A percentile compares a stretch with the other conserved stretches of the same genome.
phyloP scores from a whole-genome alignment of 2,329 filamentous ascomycete species.

The Rhexocercosporidium sp. region DNA sequence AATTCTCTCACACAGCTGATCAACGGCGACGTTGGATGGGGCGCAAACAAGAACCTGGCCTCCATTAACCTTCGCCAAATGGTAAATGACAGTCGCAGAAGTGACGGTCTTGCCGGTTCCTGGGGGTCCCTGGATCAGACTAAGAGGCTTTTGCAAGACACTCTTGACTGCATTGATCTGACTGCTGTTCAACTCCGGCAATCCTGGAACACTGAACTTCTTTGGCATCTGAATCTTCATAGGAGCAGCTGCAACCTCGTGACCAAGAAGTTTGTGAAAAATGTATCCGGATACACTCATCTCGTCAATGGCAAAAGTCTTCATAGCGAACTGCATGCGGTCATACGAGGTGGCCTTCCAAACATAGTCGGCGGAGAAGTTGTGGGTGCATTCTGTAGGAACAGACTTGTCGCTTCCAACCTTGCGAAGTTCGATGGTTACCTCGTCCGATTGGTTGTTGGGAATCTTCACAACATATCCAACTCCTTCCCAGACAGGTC shows the following conservation, averaged over 20 bases:
- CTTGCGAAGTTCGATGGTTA: slow-evolving; percentile 91
- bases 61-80: slow-evolving; percentile 92
- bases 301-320: slow-evolving; percentile 96
- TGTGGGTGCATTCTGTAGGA: slow-evolving; percentile 94
- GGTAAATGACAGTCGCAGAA: slow-evolving; percentile 97
- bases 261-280: slow-evolving; percentile 93
- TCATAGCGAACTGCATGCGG: slow-evolving; percentile 99
- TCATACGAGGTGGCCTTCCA: slow-evolving; percentile 99
- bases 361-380: slow-evolving; percentile 98
- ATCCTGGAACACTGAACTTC: slow-evolving; percentile 93
- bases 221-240: slow-evolving; percentile 96
- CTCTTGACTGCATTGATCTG: slow-evolving; percentile 97
- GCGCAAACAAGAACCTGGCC: slow-evolving; percentile 96
- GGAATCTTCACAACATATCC: slow-evolving; percentile 99
- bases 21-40: slow-evolving; percentile 96
- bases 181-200: slow-evolving; percentile 93
- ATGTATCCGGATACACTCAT: slow-evolving; percentile 99
- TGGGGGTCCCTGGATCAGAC: slow-evolving; percentile 94
- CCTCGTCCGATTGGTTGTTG: slow-evolving; percentile 98
- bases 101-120: slow-evolving; percentile 99
- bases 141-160: slow-evolving; percentile 90
- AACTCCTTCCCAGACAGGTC: slow-evolving; percentile 93
- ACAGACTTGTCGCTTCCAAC: slow-evolving; percentile 96
- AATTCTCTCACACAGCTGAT: slow-evolving; percentile 96
- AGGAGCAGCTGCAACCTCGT: slow-evolving; percentile 90